phyloP scores from a whole-genome alignment of 495 filamentous ascomycete species.

The Penicillium herquei region DNA sequence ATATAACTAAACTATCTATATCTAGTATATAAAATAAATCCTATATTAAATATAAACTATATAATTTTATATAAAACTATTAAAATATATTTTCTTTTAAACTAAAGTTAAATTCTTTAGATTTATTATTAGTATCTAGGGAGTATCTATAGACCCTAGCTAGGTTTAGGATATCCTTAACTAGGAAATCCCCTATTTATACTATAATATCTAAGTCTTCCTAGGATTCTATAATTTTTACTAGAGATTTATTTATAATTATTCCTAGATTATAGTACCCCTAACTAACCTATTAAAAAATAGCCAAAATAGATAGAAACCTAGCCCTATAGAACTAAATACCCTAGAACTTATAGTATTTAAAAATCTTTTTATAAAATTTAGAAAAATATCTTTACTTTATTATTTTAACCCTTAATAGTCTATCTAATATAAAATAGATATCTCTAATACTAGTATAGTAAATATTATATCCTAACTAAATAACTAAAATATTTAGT shows the following conservation, averaged over 20 bases:
- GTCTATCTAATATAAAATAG: too few species aligned
- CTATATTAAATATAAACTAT: too few species aligned
- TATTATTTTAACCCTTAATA: too few species aligned
- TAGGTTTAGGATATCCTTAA: background rate
- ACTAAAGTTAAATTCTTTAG: background rate
- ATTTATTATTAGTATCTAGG: background rate
- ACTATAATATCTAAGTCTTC: background rate
- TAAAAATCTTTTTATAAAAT: too few species aligned
- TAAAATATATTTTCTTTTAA: background rate
- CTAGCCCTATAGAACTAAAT: too few species aligned
- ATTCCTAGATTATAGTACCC: too few species aligned
- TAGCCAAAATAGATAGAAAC: background rate
- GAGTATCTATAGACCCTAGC: background rate
- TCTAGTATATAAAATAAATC: too few species aligned
- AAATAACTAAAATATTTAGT: background rate
- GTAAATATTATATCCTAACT: background rate
- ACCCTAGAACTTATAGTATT: too few species aligned
- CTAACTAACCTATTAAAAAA: background rate
- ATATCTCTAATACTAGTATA: too few species aligned
- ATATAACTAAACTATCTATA: too few species aligned
- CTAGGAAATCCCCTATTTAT: background rate
- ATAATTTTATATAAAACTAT: too few species aligned
- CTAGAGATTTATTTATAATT: background rate
- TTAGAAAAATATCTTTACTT: too few species aligned
- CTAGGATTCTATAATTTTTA: conserved; percentile 1